A percentile compares a stretch with the other conserved stretches of the same genome.
These are phyloP conservation scores for Hyparrhenia diplandra DNA, from an alignment of 176 grass and related monocot genomes.

Conservation along the genomic window DNA sequence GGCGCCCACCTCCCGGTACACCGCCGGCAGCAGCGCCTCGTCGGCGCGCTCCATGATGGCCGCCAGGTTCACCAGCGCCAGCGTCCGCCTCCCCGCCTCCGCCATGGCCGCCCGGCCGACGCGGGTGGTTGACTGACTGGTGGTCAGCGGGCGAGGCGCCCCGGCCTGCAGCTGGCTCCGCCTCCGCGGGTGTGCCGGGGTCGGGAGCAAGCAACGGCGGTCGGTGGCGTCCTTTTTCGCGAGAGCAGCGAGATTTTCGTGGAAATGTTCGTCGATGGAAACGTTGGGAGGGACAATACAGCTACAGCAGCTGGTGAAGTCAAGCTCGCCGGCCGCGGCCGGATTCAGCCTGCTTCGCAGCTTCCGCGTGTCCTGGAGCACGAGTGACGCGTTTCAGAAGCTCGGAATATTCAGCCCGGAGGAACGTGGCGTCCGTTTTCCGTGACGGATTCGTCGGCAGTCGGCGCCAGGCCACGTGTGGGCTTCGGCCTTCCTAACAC, in stretches of 20 bases:
- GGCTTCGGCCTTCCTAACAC: not conserved
- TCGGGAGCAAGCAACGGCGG: not conserved
- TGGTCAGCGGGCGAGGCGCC: not conserved
- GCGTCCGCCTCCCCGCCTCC: slow-evolving; percentile 37
- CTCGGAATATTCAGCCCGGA: too few species aligned
- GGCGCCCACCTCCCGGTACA: slow-evolving; percentile 80
- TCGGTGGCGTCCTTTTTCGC: not conserved
- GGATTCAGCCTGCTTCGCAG: too few species aligned
- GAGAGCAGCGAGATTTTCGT: not conserved
- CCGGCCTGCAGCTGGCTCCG: too few species aligned
- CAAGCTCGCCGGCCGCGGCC: too few species aligned
- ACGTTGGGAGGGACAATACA: too few species aligned
- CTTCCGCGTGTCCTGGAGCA: too few species aligned
- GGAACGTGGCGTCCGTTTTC: too few species aligned
- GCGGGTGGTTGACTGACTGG: not conserved
- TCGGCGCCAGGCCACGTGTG: too few species aligned
- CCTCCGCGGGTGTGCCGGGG: too few species aligned
- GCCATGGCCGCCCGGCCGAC: slow-evolving; percentile 1
- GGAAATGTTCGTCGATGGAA: not conserved
- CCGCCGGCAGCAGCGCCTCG: slow-evolving; percentile 81
- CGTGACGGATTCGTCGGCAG: too few species aligned
- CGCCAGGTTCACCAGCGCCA: slow-evolving; percentile 75
- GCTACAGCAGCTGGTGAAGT: too few species aligned
- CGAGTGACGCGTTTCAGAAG: too few species aligned
- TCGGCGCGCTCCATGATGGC: slow-evolving; percentile 90